These are phyloP conservation scores for Dactylellina drechsleri DNA, from an alignment of 2,329 filamentous ascomycete species.

Conservation along the genomic window DNA sequence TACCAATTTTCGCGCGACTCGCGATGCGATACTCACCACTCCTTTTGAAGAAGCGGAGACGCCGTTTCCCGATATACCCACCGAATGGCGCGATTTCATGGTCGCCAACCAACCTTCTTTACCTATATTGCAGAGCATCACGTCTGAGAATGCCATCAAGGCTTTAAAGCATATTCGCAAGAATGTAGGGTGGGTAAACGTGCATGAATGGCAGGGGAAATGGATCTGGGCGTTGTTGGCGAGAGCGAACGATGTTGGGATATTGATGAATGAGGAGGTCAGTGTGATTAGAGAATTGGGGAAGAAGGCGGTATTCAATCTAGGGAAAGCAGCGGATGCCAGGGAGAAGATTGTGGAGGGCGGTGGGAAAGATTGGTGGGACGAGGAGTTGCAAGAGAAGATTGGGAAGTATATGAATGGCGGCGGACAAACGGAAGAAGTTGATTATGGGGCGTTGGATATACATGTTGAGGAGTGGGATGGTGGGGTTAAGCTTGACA, in stretches of 20 bases:
- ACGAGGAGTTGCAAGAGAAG: slow-evolving; percentile 26
- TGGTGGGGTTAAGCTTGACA: slow-evolving; percentile 9
- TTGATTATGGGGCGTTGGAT: slow-evolving; percentile 16
- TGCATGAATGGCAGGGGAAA: slow-evolving; percentile 53
- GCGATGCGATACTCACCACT: slow-evolving; percentile 44
- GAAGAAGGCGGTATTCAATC: slow-evolving; percentile 55
- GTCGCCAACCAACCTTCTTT: slow-evolving; percentile 37
- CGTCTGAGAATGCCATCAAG: slow-evolving; percentile 43
- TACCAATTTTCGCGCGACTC: slow-evolving; percentile 44
- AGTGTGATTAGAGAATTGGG: slow-evolving; percentile 57
- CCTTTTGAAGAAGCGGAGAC: slow-evolving; percentile 37
- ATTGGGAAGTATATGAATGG: slow-evolving; percentile 40
- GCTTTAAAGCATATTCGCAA: slow-evolving; percentile 49
- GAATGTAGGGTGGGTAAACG: slow-evolving; percentile 45
- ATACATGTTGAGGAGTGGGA: slow-evolving; percentile 36
- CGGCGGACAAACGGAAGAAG: slow-evolving; percentile 21
- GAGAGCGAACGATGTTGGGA: slow-evolving; percentile 55
- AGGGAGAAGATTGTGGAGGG: slow-evolving; percentile 36
- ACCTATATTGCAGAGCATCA: slow-evolving; percentile 38
- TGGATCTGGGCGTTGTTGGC: slow-evolving; percentile 58
- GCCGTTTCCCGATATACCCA: slow-evolving; percentile 30
- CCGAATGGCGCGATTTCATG: slow-evolving; percentile 47
- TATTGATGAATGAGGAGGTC: slow-evolving; percentile 57
- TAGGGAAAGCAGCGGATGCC: slow-evolving; percentile 49
- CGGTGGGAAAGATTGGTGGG: slow-evolving; percentile 32